These are phyloP conservation scores for Tremella fuciformis DNA, from an alignment of 768 basidiomycete species.

Conservation along the genomic window DNA sequence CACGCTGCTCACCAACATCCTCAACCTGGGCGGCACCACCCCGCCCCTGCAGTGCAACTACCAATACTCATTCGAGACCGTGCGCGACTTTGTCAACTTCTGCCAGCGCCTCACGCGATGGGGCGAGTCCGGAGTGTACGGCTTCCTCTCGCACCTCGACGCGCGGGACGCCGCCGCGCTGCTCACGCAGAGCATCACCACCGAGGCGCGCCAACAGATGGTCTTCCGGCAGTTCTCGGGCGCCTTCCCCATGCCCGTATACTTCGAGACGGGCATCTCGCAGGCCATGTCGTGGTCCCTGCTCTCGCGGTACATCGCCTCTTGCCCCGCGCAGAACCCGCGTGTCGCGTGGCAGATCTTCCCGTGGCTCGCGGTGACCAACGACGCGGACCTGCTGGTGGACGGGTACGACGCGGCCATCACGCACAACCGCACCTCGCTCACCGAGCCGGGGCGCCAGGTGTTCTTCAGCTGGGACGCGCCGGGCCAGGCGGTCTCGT, in stretches of 20 bases:
- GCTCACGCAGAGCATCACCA: conserved; percentile 61
- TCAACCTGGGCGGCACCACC: conserved; percentile 54
- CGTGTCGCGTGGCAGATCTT: conserved; percentile 60
- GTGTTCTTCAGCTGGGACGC: conserved; percentile 60
- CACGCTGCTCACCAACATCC: conserved; percentile 57
- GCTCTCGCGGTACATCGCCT: conserved; percentile 58
- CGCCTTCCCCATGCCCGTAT: conserved; percentile 60
- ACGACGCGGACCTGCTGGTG: conserved; percentile 50
- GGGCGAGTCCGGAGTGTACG: conserved; percentile 64
- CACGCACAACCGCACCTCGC: conserved; percentile 59
- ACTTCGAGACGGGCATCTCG: conserved; percentile 60
- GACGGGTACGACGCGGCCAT: conserved; percentile 56
- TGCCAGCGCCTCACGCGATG: conserved; percentile 58
- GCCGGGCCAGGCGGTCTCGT: conserved; percentile 59
- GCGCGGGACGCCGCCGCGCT: conserved; percentile 59
- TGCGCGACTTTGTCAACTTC: conserved; percentile 63
- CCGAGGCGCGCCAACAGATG: conserved; percentile 66
- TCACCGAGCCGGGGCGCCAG: conserved; percentile 56
- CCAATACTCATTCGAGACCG: conserved; percentile 58
- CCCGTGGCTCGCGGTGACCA: conserved; percentile 59
- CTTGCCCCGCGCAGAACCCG: conserved; percentile 60
- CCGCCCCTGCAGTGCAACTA: conserved; percentile 58
- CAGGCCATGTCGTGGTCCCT: conserved; percentile 66
- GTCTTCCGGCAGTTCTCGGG: conserved; percentile 65
- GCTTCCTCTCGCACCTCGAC: conserved; percentile 66